phyloP scores from a whole-genome alignment of 306 rosid genomes.

The Sicyos baderoa region DNA sequence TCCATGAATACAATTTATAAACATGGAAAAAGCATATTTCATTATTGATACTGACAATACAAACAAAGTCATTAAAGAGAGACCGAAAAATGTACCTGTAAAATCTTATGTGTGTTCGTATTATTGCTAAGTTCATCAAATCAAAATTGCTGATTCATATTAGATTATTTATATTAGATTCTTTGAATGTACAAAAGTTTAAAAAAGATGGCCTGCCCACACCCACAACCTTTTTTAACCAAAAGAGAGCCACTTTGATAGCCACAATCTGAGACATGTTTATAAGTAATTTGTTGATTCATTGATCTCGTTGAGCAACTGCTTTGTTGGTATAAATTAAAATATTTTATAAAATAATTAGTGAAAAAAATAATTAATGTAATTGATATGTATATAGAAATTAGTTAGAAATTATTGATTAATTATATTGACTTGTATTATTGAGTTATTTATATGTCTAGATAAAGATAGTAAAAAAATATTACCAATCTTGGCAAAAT shows the following conservation, averaged over 20 bases:
- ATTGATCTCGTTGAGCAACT: too few relatives aligned
- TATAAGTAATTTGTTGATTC: too few relatives aligned
- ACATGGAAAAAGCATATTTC: conserved; percentile 5
- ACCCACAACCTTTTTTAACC: background rate
- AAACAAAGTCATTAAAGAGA: background rate
- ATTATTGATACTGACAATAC: conserved; percentile 7
- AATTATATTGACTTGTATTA: too few relatives aligned
- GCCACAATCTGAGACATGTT: background rate
- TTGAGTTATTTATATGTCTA: too few relatives aligned
- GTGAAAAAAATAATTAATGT: too few relatives aligned
- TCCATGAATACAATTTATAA: background rate
- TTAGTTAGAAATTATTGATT: too few relatives aligned
- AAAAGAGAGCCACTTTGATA: conserved; percentile 1
- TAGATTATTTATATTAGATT: conserved; percentile 14
- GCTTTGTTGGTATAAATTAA: too few relatives aligned
- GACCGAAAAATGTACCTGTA: conserved; percentile 1
- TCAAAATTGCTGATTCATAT: conserved; percentile 1
- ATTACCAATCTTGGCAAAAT: too few relatives aligned
- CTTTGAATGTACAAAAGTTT: conserved; percentile 16
- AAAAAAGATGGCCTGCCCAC: conserved; percentile 3
- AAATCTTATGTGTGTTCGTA: background rate
- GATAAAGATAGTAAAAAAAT: too few relatives aligned
- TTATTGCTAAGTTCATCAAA: background rate
- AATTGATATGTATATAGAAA: too few relatives aligned
- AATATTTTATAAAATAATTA: too few relatives aligned